Conservation (phyloP, 1,284 basidiomycete genomes). For the Coniferiporia sulphurascens region DNA sequence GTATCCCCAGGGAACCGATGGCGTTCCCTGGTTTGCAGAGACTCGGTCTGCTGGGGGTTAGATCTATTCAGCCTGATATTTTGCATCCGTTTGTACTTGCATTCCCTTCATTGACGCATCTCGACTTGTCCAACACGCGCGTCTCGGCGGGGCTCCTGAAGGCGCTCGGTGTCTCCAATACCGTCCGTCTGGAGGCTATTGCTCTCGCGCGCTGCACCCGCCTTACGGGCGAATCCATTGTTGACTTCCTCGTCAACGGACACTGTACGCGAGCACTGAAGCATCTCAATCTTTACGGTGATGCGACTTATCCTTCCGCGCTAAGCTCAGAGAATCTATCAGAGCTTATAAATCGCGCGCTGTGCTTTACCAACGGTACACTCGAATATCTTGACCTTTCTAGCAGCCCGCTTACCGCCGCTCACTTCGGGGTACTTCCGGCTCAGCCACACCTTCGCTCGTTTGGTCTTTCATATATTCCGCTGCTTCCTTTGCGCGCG, state of each 20-base stretch:
- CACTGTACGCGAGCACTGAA: conserved; percentile 61
- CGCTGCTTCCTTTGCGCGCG: conserved; percentile 60
- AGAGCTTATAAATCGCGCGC: conserved; percentile 69
- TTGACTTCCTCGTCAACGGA: conserved; percentile 68
- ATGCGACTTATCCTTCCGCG: conserved; percentile 81
- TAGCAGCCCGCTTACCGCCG: conserved; percentile 68
- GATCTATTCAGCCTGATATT: conserved; percentile 66
- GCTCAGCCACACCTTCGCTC: conserved; percentile 79
- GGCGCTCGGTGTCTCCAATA: conserved; percentile 57
- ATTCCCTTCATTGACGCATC: conserved; percentile 84
- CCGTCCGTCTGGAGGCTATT: conserved; percentile 71
- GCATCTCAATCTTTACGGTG: conserved; percentile 88
- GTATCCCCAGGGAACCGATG: conserved; percentile 42
- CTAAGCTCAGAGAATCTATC: conserved; percentile 66
- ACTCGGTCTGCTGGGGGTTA: conserved; percentile 82
- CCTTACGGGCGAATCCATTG: conserved; percentile 76
- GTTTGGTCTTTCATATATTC: conserved; percentile 84
- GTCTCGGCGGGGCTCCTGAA: conserved; percentile 73
- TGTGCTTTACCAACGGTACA: conserved; percentile 74
- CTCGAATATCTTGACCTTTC: conserved; percentile 90
- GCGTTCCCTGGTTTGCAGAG: conserved; percentile 77
- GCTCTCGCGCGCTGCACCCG: conserved; percentile 87
- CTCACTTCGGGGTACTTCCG: conserved; percentile 49
- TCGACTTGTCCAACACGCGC: conserved; percentile 86
- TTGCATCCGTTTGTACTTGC: conserved; percentile 80